Conservation (phyloP, 768 basidiomycete species). For the Amanita phalloides region DNA sequence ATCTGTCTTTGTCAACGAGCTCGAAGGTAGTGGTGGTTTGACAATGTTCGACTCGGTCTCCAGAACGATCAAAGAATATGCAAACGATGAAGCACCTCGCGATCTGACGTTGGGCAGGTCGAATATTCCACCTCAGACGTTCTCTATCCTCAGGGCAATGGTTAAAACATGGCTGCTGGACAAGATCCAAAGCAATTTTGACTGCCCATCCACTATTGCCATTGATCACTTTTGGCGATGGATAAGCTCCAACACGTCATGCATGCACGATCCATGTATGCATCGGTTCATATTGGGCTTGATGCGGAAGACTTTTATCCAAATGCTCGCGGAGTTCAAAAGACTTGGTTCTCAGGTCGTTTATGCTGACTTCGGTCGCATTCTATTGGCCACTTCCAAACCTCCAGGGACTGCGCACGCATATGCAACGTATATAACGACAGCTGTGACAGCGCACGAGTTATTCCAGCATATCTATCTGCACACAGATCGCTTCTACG, state of each 20-base stretch:
- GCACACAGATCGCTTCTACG: slow-evolving; percentile 81
- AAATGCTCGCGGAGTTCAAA: slow-evolving; percentile 93
- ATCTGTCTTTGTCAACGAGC: slow-evolving; percentile 90
- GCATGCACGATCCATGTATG: slow-evolving; percentile 86
- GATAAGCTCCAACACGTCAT: slow-evolving; percentile 77
- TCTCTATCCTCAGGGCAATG: slow-evolving; percentile 77
- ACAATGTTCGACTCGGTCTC: slow-evolving; percentile 92
- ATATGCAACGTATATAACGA: slow-evolving; percentile 90
- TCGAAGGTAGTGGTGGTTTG: slow-evolving; percentile 90
- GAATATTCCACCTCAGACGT: slow-evolving; percentile 78
- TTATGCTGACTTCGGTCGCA: slow-evolving; percentile 86
- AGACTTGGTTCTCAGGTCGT: slow-evolving; percentile 89
- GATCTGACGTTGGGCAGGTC: slow-evolving; percentile 84
- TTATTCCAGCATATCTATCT: slow-evolving; percentile 91
- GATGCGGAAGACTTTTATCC: slow-evolving; percentile 97
- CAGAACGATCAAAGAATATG: slow-evolving; percentile 84
- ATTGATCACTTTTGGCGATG: slow-evolving; percentile 98
- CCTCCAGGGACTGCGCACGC: slow-evolving; percentile 93
- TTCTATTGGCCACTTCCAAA: slow-evolving; percentile 89
- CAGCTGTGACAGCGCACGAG: slow-evolving; percentile 89
- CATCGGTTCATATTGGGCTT: slow-evolving; percentile 90
- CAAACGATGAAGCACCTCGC: slow-evolving; percentile 54
- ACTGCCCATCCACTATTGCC: slow-evolving; percentile 55
- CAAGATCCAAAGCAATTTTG: slow-evolving; percentile 58
- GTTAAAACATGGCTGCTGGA: slow-evolving; percentile 88